Evolutionary conservation across 1,139 yeast genomes (phyloP).

Genomic region (Yamadazyma conglobata): DNA sequence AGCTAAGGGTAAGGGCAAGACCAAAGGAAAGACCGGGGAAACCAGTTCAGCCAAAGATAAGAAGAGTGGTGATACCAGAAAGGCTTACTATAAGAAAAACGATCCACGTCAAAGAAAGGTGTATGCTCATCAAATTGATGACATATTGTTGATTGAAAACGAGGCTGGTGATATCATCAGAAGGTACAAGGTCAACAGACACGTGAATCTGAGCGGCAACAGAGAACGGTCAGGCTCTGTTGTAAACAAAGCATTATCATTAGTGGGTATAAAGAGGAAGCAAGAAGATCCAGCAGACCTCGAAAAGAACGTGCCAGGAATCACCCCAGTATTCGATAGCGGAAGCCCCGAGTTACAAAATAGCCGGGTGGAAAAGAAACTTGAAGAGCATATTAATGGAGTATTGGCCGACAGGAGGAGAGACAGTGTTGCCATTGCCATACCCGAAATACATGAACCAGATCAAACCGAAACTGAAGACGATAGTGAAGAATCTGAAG

Average conservation of each 20-base stretch:
- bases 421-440: constrained; percentile 6
- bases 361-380: constrained; percentile 19
- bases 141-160: constrained; percentile 79
- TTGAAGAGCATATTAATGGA: constrained; percentile 27
- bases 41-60: no score
- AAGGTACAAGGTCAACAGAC: constrained; percentile 70
- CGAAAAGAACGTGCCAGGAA: constrained; percentile 11
- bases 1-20: constrained; percentile 1
- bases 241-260: constrained; percentile 44
- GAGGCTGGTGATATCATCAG: constrained; percentile 89
- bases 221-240: constrained; percentile 31
- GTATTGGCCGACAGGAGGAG: constrained; percentile 17
- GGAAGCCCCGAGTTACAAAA: constrained; percentile 19
- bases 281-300: constrained; percentile 11
- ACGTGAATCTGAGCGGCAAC: constrained; percentile 17
- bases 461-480: constrained; percentile 10
- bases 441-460: constrained; percentile 12
- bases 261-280: constrained; percentile 45
- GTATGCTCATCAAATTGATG: constrained; percentile 53
- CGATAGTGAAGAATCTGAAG: constrained; percentile 20
- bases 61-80: constrained; percentile 15
- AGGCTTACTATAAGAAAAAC: constrained; percentile 27
- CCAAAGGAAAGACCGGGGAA: no score
- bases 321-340: constrained; percentile 19
- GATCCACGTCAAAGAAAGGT: constrained; percentile 35